Base-by-base conservation (phyloP, 2,329 filamentous ascomycete species). In the Colletotrichum sidae region DNA sequence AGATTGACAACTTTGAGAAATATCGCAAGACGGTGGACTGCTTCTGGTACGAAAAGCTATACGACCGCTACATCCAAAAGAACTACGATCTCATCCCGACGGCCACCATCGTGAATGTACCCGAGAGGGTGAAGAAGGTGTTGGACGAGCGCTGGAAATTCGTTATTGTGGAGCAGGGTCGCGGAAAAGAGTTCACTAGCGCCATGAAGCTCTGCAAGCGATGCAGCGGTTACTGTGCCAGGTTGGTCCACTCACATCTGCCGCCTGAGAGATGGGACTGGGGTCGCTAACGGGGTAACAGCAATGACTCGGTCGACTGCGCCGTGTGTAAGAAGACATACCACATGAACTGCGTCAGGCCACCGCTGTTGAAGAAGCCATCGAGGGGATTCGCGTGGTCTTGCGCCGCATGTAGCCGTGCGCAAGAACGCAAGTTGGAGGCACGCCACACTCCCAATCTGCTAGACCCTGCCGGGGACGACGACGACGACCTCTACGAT, bases 381-480 rank as follows among this genome's bases (percentile, higher is more conserved):
- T 97, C 95, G 51, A 91, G 96, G 78, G 96, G 96, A 44, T 99
- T 99, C 79, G 96, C 94, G 5, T 99, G 96, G 96, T 95, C 96
- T 37, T 99, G 96, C 78, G 96, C 93, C 59, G 92, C 95, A 65
- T 99, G 96, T 79, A 97, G 94, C 77, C 90, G 95, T 72, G 94
- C 93, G n/a, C 94, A 97, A 75, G 96, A 98, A 78, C 90, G 92
- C 71, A 96, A 92, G 77, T 83, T 97, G 35, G 94, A 98, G 81
- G 93, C 94, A 65, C 90, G 94, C 64, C 91, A 96, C 74, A 97
- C 94, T 0, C 93, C 94, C 33, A 88, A 90, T 52, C 79, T 92
- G 34, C 86, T 87, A 49, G 93, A 94, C 65, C 85, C 91, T 60
- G 83, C 89, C 59, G 78, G 85, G n/a, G 82, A 94, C 54, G 88